Percentiles rank a stretch among this genome's conserved stretches.
phyloP scores from a whole-genome alignment of 192 early-diverging fungal species.

The Paraglomus occultum region DNA sequence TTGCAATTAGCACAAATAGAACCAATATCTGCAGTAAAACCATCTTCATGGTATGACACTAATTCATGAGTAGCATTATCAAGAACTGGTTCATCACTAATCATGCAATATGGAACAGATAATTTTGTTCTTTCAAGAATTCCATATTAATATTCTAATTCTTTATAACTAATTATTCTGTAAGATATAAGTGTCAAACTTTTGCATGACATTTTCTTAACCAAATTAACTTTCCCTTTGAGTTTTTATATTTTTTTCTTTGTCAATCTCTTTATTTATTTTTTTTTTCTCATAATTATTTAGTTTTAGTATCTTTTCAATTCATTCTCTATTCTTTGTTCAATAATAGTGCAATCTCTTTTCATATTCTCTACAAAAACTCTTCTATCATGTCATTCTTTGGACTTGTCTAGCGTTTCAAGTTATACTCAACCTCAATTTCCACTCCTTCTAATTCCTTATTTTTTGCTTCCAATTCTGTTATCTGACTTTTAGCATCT shows the following conservation, averaged over 20 bases:
- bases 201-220: conserved; percentile 11
- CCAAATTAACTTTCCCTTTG: conserved; percentile 7
- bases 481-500: too few relatives aligned
- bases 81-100: not conserved
- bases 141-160: conserved; percentile 24
- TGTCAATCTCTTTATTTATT: too few relatives aligned
- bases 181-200: conserved; percentile 16
- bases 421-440: too few relatives aligned
- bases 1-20: conserved; percentile 20
- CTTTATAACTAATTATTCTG: conserved; percentile 2
- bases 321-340: too few relatives aligned
- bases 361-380: too few relatives aligned
- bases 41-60: not conserved
- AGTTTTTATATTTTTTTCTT: not conserved
- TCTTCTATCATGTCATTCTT: too few relatives aligned
- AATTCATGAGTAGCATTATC: conserved; percentile 13
- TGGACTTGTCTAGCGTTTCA: not conserved
- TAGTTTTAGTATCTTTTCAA: too few relatives aligned
- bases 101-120: conserved; percentile 1
- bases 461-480: too few relatives aligned
- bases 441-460: too few relatives aligned
- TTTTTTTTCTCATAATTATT: too few relatives aligned
- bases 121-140: conserved; percentile 10
- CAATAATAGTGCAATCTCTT: too few relatives aligned
- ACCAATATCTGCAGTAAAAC: conserved; percentile 1